Evolutionary conservation across 139 green algal species (phyloP).

Genomic region (Gonium pectorale): DNA sequence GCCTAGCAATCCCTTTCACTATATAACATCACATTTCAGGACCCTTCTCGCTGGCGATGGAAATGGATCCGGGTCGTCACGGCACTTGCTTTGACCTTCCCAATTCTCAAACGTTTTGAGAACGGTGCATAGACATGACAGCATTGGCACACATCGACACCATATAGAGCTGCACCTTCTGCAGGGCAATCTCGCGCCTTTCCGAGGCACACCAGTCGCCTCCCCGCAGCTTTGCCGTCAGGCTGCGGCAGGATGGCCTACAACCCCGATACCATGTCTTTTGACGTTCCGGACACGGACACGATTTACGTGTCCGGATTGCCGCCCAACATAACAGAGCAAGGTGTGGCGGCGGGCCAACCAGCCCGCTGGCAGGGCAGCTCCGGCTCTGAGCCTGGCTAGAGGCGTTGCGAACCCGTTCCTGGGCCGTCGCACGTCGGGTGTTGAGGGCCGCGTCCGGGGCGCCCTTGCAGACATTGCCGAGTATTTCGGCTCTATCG

Average conservation of each 20-base stretch:
- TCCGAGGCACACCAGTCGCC: no score
- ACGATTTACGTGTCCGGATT: constrained; percentile 76
- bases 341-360: constrained; percentile 34
- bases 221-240: no score
- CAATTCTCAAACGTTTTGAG: no score
- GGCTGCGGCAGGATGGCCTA: constrained; percentile 62
- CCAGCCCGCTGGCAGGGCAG: background rate
- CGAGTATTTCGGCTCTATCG: constrained; percentile 87
- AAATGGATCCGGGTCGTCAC: no score
- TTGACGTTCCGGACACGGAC: constrained; percentile 78
- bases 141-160: background rate
- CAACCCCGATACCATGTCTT: constrained; percentile 73
- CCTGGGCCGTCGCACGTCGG: background rate
- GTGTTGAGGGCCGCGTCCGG: constrained; percentile 27
- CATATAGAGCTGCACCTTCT: no score
- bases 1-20: no score
- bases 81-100: no score
- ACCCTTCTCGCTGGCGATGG: no score
- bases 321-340: constrained; percentile 69
- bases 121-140: no score
- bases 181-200: no score
- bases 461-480: constrained; percentile 62
- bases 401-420: background rate
- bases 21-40: no score
- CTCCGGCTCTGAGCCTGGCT: background rate